phyloP scores from a whole-genome alignment of 768 basidiomycete genomes.

The Russula griseocarnosa region DNA sequence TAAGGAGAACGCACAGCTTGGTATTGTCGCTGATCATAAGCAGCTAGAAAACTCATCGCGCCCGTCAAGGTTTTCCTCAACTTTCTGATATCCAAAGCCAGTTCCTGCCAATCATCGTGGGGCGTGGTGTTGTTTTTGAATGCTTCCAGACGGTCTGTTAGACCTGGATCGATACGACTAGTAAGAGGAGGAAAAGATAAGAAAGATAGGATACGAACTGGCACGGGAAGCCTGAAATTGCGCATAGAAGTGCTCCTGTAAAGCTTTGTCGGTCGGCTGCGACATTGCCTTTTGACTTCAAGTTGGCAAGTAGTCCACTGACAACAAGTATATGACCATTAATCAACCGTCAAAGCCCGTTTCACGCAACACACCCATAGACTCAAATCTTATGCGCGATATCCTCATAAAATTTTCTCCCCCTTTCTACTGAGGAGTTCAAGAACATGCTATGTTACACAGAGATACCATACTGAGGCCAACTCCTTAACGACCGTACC shows the following conservation, averaged over 20 bases:
- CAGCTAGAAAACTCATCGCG: constrained; percentile 60
- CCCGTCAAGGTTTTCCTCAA: constrained; percentile 60
- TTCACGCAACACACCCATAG: background rate
- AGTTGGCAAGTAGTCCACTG: background rate
- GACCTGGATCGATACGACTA: constrained; percentile 38
- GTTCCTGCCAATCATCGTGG: constrained; percentile 16
- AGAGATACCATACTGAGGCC: background rate
- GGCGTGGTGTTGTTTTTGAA: constrained; percentile 37
- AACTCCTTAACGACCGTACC: constrained; percentile 41
- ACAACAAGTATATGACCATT: no score
- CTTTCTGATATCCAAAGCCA: constrained; percentile 40
- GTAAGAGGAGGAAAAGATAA: background rate
- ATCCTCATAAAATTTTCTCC: background rate
- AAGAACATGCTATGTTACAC: constrained; percentile 18
- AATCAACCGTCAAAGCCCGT: background rate
- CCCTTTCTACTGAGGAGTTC: background rate
- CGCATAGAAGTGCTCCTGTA: constrained; percentile 49
- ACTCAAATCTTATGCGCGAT: background rate
- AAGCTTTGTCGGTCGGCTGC: constrained; percentile 36
- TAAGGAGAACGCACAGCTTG: constrained; percentile 49
- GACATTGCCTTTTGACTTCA: constrained; percentile 30
- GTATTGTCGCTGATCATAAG: constrained; percentile 71
- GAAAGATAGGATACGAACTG: constrained; percentile 41
- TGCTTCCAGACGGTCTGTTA: constrained; percentile 45
- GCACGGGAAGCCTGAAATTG: constrained; percentile 49